Percentiles rank a stretch among this genome's conserved stretches.
Conservation (phyloP, 1,284 basidiomycete genomes). For the Trametes polyzona region DNA sequence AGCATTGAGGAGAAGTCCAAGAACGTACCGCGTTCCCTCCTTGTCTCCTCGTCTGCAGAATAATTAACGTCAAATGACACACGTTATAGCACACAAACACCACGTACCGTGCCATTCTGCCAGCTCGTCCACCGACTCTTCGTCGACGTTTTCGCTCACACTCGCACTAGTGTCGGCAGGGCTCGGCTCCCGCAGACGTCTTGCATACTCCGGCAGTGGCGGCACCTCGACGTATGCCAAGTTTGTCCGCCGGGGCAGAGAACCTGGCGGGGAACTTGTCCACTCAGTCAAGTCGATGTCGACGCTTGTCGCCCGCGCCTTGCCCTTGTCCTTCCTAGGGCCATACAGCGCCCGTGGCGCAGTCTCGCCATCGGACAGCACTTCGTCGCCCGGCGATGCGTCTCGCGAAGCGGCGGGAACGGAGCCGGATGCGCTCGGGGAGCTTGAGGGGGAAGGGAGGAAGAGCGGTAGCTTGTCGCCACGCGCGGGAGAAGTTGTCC, state of each 20-base stretch:
- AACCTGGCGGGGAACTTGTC: not conserved
- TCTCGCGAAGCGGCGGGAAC: not conserved
- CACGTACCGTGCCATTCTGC: constrained; percentile 26
- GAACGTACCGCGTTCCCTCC: constrained; percentile 10
- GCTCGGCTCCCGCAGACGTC: constrained; percentile 13
- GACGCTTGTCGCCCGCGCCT: not conserved
- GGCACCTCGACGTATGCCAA: constrained; percentile 20
- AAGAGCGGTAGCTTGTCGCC: constrained; percentile 24
- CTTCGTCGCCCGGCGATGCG: not conserved
- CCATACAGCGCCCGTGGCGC: not conserved
- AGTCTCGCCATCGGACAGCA: not conserved
- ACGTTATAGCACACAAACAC: not conserved
- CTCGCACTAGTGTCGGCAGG: not conserved
- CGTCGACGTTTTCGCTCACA: not conserved
- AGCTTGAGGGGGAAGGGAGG: constrained; percentile 29
- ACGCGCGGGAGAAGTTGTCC: not conserved
- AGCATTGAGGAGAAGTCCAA: not conserved
- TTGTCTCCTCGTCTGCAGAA: constrained; percentile 14
- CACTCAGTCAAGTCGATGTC: constrained; percentile 4
- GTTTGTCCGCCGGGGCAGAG: not conserved
- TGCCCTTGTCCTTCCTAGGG: constrained; percentile 14
- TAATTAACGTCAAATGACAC: not conserved
- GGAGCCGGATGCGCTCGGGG: constrained; percentile 3
- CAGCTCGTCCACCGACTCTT: constrained; percentile 19
- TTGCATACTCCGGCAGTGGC: constrained; percentile 34